Percentiles rank a stretch among this genome's conserved stretches.
Conservation (phyloP, 2,329 filamentous ascomycete species). For the Cercospora citrullina region DNA sequence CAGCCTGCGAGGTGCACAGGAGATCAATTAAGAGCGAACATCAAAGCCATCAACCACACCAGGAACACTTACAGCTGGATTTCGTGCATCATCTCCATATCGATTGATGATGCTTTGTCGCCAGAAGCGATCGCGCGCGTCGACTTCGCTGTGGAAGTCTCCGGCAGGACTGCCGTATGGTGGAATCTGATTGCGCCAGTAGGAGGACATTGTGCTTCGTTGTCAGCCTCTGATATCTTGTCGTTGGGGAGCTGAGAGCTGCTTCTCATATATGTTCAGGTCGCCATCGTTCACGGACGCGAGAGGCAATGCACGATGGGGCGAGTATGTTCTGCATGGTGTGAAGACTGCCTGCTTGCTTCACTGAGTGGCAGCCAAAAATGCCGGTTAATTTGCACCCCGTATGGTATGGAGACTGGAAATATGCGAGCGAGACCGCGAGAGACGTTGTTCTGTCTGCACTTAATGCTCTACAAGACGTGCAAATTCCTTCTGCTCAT, state of each 20-base stretch:
- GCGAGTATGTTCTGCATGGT: neutral
- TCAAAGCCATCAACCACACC: neutral
- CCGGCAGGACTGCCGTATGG: neutral
- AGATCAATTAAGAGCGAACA: neutral
- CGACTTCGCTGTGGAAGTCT: slow-evolving; percentile 4
- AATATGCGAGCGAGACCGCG: too few relatives aligned
- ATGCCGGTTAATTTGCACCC: too few relatives aligned
- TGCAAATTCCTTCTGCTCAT: too few relatives aligned
- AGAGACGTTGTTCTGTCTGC: too few relatives aligned
- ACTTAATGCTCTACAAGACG: too few relatives aligned
- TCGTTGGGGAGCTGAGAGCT: neutral
- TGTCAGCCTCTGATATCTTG: neutral
- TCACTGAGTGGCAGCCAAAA: too few relatives aligned
- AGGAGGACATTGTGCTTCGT: neutral
- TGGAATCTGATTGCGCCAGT: neutral
- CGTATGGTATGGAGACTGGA: too few relatives aligned
- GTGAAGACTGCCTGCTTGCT: neutral
- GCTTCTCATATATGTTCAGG: neutral
- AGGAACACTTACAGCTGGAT: neutral
- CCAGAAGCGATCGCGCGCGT: neutral
- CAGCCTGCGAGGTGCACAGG: neutral
- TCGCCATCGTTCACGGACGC: neutral
- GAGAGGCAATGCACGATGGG: neutral
- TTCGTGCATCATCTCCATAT: neutral
- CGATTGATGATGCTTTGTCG: neutral